Evolutionary conservation across 495 filamentous ascomycete genomes (phyloP).

Genomic region (Jackrogersella multiformis): DNA sequence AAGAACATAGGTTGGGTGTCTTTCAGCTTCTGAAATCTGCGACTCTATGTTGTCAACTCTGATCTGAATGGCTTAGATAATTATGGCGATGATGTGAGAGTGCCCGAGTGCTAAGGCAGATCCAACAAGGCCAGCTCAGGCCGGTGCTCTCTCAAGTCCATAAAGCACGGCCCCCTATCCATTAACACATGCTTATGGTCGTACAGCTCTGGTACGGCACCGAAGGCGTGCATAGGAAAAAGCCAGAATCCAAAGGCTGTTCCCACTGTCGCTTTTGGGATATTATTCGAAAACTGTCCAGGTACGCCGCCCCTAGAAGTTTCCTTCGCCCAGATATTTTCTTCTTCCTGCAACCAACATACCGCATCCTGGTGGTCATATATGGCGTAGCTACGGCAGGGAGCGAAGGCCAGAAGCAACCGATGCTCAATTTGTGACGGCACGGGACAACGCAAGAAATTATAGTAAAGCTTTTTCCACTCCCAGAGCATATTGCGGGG

Average conservation of each 20-base stretch:
- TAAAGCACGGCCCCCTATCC: too few relatives aligned
- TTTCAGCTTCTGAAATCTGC: too few relatives aligned
- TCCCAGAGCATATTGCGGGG: neutral
- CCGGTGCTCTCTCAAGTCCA: conserved; percentile 6
- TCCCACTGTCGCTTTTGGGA: too few relatives aligned
- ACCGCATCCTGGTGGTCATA: too few relatives aligned
- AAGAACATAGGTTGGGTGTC: neutral
- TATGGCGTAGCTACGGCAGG: too few relatives aligned
- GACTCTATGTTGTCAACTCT: neutral
- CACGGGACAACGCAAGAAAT: neutral
- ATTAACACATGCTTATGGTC: too few relatives aligned
- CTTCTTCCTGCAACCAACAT: too few relatives aligned
- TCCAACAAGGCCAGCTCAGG: conserved; percentile 3
- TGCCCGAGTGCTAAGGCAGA: neutral
- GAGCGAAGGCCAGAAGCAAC: neutral
- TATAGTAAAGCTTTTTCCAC: neutral
- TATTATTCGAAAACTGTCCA: too few relatives aligned
- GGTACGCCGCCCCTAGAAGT: too few relatives aligned
- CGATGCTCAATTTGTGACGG: neutral
- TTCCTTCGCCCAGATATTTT: too few relatives aligned
- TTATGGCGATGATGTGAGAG: neutral
- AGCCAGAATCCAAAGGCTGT: neutral
- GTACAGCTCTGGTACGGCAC: neutral
- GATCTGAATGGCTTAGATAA: neutral
- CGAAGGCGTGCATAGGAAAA: neutral